Percentiles rank a stretch among this genome's conserved stretches.
Conservation (phyloP, 805 yeast species). For the Blastobotrys americana region DNA sequence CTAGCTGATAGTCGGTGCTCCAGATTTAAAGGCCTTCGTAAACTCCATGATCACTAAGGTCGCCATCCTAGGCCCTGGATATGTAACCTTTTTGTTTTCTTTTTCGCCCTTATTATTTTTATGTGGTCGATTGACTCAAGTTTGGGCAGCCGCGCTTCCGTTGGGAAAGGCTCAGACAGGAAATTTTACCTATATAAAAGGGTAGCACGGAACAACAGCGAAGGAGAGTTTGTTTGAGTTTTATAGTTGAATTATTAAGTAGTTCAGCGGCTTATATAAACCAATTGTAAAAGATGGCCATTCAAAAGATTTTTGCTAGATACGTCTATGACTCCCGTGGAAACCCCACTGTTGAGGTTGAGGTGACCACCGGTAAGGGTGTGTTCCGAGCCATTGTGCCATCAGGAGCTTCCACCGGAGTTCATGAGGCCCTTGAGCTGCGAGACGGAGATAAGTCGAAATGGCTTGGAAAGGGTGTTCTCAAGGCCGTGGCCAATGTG, state of each 20-base stretch:
- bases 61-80: too few species aligned
- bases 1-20: too few species aligned
- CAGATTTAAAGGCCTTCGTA: too few species aligned
- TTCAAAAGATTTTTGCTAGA: slow-evolving; percentile 85
- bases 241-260: slow-evolving; percentile 5
- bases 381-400: slow-evolving; percentile 96
- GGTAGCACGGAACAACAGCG: too few species aligned
- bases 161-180: neutral
- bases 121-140: too few species aligned
- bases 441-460: slow-evolving; percentile 97
- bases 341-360: slow-evolving; percentile 99
- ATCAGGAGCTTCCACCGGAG: slow-evolving; percentile 99
- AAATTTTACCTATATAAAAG: neutral
- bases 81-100: too few species aligned
- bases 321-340: slow-evolving; percentile 98
- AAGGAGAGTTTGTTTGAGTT: too few species aligned
- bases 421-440: slow-evolving; percentile 96
- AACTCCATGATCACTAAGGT: too few species aligned
- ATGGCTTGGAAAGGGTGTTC: slow-evolving; percentile 99
- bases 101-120: too few species aligned
- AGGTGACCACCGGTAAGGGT: slow-evolving; percentile 87
- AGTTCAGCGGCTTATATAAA: neutral
- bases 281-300: slow-evolving; percentile 50
- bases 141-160: neutral
- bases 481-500: slow-evolving; percentile 94